Percentiles rank a stretch among this genome's conserved stretches.
These are phyloP conservation scores for Fraxinus excelsior DNA, from an alignment of 257 asterid species.

Conservation along the genomic window DNA sequence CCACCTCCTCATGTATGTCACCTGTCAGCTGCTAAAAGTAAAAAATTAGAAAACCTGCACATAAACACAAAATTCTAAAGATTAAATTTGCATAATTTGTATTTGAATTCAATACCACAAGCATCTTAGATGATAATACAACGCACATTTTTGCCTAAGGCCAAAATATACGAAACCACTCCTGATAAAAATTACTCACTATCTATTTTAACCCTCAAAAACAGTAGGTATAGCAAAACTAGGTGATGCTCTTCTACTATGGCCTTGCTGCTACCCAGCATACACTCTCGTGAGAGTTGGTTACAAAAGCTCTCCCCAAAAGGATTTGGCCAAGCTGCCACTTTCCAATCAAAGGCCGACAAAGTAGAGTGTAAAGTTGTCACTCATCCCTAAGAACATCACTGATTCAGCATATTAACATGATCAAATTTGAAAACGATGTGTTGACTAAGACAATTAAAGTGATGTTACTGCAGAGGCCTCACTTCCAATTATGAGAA, in stretches of 20 bases:
- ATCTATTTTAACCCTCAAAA: background rate
- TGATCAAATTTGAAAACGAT: background rate
- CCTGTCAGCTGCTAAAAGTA: slow-evolving; percentile 77
- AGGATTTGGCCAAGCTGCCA: background rate
- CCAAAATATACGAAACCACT: background rate
- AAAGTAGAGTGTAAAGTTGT: background rate
- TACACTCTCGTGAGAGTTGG: background rate
- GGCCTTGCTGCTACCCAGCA: background rate
- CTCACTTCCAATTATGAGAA: background rate
- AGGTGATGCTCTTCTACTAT: background rate
- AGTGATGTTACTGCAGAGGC: background rate
- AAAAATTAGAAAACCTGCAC: background rate
- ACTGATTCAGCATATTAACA: background rate
- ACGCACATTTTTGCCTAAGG: background rate
- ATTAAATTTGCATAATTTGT: background rate
- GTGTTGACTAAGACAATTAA: background rate
- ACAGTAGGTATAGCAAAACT: background rate
- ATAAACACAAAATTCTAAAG: background rate
- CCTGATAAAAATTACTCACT: background rate
- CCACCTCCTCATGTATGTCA: slow-evolving; percentile 93
- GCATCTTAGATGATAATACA: slow-evolving; percentile 8
- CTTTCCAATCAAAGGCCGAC: background rate
- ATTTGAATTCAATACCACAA: slow-evolving; percentile 3
- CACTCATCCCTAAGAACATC: background rate
- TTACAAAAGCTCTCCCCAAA: background rate